Conservation (phyloP, 2,329 filamentous ascomycete genomes). For the Rhexocercosporidium sp. region DNA sequence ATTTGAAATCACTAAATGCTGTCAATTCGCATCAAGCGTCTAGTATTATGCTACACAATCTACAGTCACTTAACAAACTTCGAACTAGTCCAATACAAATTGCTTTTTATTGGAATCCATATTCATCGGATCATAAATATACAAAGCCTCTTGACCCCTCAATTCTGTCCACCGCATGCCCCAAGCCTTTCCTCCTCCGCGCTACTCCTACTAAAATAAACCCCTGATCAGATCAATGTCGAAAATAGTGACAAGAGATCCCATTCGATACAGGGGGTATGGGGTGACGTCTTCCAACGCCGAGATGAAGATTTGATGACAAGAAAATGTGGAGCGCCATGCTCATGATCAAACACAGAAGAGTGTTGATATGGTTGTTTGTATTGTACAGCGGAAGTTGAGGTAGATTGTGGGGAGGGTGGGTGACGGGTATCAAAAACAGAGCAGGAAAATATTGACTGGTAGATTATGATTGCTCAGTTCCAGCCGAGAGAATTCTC, state of each 20-base stretch:
- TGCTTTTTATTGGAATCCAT: constrained; percentile 28
- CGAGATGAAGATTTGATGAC: constrained; percentile 36
- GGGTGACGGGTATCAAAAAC: constrained; percentile 33
- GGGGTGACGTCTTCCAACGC: constrained; percentile 38
- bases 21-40: no score
- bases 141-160: constrained; percentile 27
- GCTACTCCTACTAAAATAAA: constrained; percentile 28
- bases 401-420: constrained; percentile 22
- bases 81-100: constrained; percentile 11
- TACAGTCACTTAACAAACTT: constrained; percentile 19
- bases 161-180: constrained; percentile 3
- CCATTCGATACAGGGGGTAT: constrained; percentile 39
- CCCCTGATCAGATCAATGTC: constrained; percentile 38
- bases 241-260: constrained; percentile 36
- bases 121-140: constrained; percentile 38
- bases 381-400: constrained; percentile 37
- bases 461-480: constrained; percentile 48
- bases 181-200: neutral
- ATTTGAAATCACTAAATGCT: no score
- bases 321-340: constrained; percentile 37
- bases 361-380: constrained; percentile 23
- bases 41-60: no score
- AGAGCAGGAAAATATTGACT: constrained; percentile 27
- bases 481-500: constrained; percentile 82
- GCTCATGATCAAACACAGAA: constrained; percentile 28